Base-by-base conservation (phyloP, 805 yeast genomes). In the Wickerhamiella sergipiensis region DNA sequence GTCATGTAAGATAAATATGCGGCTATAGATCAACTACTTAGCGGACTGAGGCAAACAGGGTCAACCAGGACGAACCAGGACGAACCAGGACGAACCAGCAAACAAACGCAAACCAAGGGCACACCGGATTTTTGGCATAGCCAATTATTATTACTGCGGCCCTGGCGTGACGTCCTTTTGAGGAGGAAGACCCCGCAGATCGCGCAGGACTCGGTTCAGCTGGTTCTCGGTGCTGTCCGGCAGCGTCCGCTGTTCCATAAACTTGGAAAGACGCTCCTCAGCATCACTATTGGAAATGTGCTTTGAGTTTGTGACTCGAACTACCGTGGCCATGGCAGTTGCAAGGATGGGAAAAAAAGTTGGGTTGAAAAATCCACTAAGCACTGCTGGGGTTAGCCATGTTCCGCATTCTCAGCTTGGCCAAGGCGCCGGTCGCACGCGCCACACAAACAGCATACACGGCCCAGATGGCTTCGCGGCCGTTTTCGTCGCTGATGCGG, bases 171-270 rank as follows among this genome's bases (percentile, higher is more conserved):
- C 33, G 15, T 29, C 57, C 36, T 21, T 24, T 43, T 55, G 53
- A 1, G 95, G 94, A 9, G 94, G 90, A 52, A 85, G 72, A 1
- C 95, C 95, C 57, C 87, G 72, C 57, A 85, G 75, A 55, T 83
- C 86, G 67, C 95, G 75, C 62, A 82, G 90, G 42, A 84, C 70
- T 63, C 95, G 74, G 59, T 72, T 75, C 59, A 85, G 70, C 68
- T 85, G 95, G 52, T 84, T 71, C 54, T 71, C 59, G 18, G 75
- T 70, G 24, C 77, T 71, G 18, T 60, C 67, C 15, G 58, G 57
- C 12, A 59, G 69, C 52, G 74, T 71, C 43, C 63, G 56, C 3
- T 66, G 47, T n/a, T 67, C 63, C 52, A 73, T 51, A 38, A 61
- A 61, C 8, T 48, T 46, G 15, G 59, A 36, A 13, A 64, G 55